phyloP scores from a whole-genome alignment of 192 early-diverging fungal genomes.

The Spizellomyces punctatus region DNA sequence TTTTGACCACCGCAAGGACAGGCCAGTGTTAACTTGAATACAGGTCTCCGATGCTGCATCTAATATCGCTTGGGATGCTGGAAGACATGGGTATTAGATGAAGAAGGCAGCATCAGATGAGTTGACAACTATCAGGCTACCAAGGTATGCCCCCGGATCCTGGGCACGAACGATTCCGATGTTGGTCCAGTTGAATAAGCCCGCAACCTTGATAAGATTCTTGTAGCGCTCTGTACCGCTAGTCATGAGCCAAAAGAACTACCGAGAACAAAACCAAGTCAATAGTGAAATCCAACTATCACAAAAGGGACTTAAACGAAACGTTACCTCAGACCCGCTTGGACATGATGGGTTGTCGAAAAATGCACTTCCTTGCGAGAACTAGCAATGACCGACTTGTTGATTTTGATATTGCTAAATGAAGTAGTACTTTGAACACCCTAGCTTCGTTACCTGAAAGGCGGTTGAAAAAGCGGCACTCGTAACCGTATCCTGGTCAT shows the following conservation, averaged over 20 bases:
- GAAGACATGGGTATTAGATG: too few species aligned
- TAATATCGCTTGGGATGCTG: too few species aligned
- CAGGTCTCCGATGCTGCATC: too few species aligned
- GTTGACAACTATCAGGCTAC: too few species aligned
- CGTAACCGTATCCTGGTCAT: neutral
- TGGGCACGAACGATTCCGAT: neutral
- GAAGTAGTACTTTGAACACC: too few species aligned
- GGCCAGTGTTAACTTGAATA: too few species aligned
- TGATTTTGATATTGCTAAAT: too few species aligned
- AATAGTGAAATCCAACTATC: neutral
- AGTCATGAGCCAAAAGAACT: constrained; percentile 4
- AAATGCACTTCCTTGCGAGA: neutral
- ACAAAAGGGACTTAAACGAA: neutral
- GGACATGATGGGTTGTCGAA: neutral
- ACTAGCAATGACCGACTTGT: neutral
- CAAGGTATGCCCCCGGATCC: neutral
- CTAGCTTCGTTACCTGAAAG: neutral
- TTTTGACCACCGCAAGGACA: too few species aligned
- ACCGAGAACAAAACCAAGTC: neutral
- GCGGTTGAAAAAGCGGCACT: neutral
- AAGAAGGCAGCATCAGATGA: too few species aligned
- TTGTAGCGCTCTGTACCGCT: neutral
- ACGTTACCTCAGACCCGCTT: neutral
- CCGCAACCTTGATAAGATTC: neutral
- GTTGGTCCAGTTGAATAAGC: neutral